These are phyloP conservation scores for Leptomonas seymouri DNA, from an alignment of 208 protist species.

Conservation along the genomic window DNA sequence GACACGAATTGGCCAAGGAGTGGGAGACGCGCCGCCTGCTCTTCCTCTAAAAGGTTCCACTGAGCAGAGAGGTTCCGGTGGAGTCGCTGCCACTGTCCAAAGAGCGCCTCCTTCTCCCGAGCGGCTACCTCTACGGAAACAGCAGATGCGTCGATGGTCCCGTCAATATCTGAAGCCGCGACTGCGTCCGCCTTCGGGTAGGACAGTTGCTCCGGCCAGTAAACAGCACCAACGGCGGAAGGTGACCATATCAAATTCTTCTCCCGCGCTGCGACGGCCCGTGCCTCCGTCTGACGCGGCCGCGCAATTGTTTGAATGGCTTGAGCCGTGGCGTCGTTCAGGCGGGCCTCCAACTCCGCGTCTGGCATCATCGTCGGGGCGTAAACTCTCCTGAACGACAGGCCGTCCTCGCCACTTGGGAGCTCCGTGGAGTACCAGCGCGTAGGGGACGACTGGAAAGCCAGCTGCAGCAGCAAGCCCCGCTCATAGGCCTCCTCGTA, in stretches of 20 bases:
- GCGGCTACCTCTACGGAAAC: slow-evolving; percentile 20
- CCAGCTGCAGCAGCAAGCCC: slow-evolving; percentile 30
- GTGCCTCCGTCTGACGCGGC: slow-evolving; percentile 12
- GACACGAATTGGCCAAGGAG: slow-evolving; percentile 58
- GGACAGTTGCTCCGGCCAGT: background rate
- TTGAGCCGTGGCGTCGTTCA: slow-evolving; percentile 6
- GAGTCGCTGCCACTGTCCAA: slow-evolving; percentile 29
- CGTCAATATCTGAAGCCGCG: background rate
- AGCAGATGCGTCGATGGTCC: background rate
- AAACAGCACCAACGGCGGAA: no score
- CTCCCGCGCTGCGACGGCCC: background rate
- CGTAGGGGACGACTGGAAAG: slow-evolving; percentile 32
- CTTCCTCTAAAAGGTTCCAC: slow-evolving; percentile 42
- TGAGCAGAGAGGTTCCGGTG: slow-evolving; percentile 23
- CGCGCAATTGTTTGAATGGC: slow-evolving; percentile 16
- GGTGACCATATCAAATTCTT: background rate
- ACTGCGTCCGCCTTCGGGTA: background rate
- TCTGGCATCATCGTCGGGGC: slow-evolving; percentile 21
- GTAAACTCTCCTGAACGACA: slow-evolving; percentile 18
- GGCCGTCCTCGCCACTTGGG: slow-evolving; percentile 25
- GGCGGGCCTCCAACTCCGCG: slow-evolving; percentile 5
- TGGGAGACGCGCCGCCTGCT: slow-evolving; percentile 31
- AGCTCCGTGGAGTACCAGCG: slow-evolving; percentile 35
- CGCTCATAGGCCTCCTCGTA: slow-evolving; percentile 67
- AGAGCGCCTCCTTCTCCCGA: slow-evolving; percentile 37